Conservation (phyloP, 345 rosid genomes). For the Salix caprea region DNA sequence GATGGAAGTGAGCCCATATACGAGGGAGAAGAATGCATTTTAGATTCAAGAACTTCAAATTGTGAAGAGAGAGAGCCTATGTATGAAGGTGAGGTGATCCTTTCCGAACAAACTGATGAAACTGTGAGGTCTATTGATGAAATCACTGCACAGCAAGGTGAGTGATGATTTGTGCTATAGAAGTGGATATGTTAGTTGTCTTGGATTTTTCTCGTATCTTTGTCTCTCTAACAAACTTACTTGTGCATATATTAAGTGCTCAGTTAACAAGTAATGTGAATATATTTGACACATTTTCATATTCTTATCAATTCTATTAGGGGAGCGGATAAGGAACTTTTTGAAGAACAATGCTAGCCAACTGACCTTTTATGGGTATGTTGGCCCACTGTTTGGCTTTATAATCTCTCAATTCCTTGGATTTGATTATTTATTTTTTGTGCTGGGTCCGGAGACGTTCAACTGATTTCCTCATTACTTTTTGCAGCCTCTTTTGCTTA, state of each 20-base stretch:
- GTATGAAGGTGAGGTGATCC: constrained; percentile 94
- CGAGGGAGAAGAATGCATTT: constrained; percentile 93
- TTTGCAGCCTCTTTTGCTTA: constrained; percentile 77
- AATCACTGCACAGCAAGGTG: constrained; percentile 75
- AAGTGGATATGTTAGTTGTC: not conserved
- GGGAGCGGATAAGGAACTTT: constrained; percentile 71
- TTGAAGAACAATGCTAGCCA: constrained; percentile 85
- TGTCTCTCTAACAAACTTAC: not conserved
- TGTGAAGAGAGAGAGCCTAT: constrained; percentile 75
- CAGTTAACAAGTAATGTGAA: not conserved
- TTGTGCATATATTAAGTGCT: not conserved
- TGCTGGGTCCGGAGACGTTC: not conserved
- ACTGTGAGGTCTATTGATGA: constrained; percentile 41
- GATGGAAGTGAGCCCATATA: constrained; percentile 87
- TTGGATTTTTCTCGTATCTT: not conserved
- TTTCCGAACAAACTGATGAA: constrained; percentile 74
- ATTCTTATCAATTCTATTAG: constrained; percentile 40
- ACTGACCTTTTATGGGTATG: constrained; percentile 84
- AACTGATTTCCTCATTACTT: not conserved
- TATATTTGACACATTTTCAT: constrained; percentile 5
- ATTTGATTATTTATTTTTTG: not conserved
- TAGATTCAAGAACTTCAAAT: constrained; percentile 50
- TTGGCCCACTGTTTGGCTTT: constrained; percentile 14
- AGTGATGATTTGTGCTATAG: constrained; percentile 6
- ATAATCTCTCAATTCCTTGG: not conserved